A percentile compares a stretch with the other conserved stretches of the same genome.
phyloP scores from a whole-genome alignment of 129 eudicot species.

The Pittosporum tobira region DNA sequence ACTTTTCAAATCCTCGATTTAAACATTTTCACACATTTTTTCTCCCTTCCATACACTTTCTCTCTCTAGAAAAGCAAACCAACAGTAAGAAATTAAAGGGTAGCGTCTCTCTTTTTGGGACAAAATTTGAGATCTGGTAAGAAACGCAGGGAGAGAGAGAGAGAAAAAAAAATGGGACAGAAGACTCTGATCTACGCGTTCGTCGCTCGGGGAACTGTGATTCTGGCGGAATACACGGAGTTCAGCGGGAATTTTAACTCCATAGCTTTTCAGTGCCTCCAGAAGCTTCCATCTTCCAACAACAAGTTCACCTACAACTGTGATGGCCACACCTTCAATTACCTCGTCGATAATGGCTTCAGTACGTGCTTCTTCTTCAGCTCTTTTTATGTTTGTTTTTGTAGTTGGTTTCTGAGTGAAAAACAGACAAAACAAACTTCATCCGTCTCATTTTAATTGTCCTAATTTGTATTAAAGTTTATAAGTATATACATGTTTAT shows the following conservation, averaged over 20 bases:
- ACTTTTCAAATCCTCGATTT: not conserved
- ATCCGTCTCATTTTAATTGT: too few species aligned
- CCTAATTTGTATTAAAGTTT: too few species aligned
- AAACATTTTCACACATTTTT: not conserved
- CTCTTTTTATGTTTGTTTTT: not conserved
- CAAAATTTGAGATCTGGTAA: not conserved
- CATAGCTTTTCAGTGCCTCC: constrained; percentile 49
- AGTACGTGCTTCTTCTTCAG: constrained; percentile 17
- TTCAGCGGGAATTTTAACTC: constrained; percentile 46
- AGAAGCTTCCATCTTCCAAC: constrained; percentile 40
- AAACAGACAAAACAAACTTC: too few species aligned
- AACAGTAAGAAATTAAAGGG: not conserved
- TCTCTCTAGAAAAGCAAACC: not conserved
- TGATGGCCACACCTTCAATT: constrained; percentile 42
- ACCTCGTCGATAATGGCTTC: constrained; percentile 45
- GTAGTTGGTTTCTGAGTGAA: too few species aligned
- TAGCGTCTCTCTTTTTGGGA: not conserved
- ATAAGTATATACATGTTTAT: too few species aligned
- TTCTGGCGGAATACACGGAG: constrained; percentile 43
- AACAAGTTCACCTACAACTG: constrained; percentile 48
- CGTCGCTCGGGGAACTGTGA: constrained; percentile 42
- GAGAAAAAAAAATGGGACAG: constrained; percentile 11
- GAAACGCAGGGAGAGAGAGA: not conserved
- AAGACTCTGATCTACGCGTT: constrained; percentile 44
- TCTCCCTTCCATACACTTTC: not conserved